These are phyloP conservation scores for Boletus huronensis DNA, from an alignment of 768 basidiomycete species.

Conservation along the genomic window DNA sequence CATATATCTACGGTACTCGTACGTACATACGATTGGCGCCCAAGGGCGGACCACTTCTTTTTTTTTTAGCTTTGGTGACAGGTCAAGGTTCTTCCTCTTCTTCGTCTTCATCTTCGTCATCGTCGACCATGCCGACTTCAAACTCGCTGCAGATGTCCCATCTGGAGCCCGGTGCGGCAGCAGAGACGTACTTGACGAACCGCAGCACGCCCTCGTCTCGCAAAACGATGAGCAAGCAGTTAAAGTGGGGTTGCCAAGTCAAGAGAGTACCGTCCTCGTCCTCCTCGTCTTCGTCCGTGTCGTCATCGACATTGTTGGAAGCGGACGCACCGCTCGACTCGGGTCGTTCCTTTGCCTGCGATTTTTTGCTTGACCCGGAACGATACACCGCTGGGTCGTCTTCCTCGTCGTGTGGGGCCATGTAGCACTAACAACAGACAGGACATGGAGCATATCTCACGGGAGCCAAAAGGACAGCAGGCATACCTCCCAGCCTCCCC, in stretches of 20 bases:
- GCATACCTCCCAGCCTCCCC: conserved; percentile 93
- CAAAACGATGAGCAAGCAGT: conserved; percentile 81
- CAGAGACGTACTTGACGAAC: conserved; percentile 94
- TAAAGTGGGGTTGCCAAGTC: conserved; percentile 87
- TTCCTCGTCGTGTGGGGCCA: conserved; percentile 91
- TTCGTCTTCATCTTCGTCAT: conserved; percentile 41
- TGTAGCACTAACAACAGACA: conserved; percentile 64
- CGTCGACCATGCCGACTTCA: conserved; percentile 79
- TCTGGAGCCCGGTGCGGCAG: conserved; percentile 81
- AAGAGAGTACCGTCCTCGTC: conserved; percentile 75
- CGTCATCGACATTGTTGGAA: conserved; percentile 7
- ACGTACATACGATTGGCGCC: neutral
- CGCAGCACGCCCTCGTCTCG: conserved; percentile 91
- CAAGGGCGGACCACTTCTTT: neutral
- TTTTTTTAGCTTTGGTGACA: neutral
- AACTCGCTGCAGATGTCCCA: conserved; percentile 95
- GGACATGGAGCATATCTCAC: neutral
- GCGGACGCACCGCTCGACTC: conserved; percentile 15
- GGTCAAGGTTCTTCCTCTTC: conserved; percentile 30
- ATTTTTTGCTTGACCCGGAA: conserved; percentile 44
- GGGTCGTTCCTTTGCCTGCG: conserved; percentile 17
- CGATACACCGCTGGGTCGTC: conserved; percentile 96
- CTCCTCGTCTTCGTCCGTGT: conserved; percentile 34
- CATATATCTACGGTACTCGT: neutral
- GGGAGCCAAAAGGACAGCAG: neutral